These are phyloP conservation scores for Ambrosiella xylebori DNA, from an alignment of 2,329 filamentous ascomycete genomes.

Conservation along the genomic window DNA sequence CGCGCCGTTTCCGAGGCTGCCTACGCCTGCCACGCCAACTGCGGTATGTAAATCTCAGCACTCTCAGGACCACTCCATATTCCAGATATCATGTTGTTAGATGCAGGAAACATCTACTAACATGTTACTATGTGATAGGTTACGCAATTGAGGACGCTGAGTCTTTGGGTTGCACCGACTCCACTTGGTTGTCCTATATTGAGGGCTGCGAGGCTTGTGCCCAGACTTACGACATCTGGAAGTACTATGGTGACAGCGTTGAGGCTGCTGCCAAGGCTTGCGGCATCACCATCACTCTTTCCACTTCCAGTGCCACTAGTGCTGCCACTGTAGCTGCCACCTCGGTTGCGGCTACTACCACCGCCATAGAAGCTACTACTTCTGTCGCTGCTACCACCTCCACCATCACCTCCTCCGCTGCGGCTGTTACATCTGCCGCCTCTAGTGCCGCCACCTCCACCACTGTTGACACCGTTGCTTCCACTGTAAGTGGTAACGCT, in stretches of 20 bases:
- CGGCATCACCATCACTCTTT: slow-evolving; percentile 13
- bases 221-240: slow-evolving; percentile 26
- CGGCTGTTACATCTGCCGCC: background rate
- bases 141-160: slow-evolving; percentile 18
- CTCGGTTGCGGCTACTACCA: background rate
- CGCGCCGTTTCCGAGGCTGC: slow-evolving; percentile 6
- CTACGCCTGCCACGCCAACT: slow-evolving; percentile 30
- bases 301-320: background rate
- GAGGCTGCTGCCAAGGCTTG: slow-evolving; percentile 22
- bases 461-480: background rate
- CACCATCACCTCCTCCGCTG: background rate
- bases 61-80: background rate
- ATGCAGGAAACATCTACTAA: background rate
- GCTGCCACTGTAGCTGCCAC: background rate
- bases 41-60: slow-evolving; percentile 23
- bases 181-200: slow-evolving; percentile 25
- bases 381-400: background rate
- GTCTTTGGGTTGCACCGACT: slow-evolving; percentile 18
- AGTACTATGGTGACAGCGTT: slow-evolving; percentile 25
- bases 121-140: slow-evolving; percentile 14
- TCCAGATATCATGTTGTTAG: background rate
- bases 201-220: slow-evolving; percentile 29
- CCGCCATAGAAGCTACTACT: background rate
- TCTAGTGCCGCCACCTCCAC: background rate
- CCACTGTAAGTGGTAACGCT: slow-evolving; percentile 5